Evolutionary conservation across 1,284 basidiomycete genomes (phyloP), one percentile per base, ranked within the genome.

Genomic region (Marasmius tenuissimus): DNA sequence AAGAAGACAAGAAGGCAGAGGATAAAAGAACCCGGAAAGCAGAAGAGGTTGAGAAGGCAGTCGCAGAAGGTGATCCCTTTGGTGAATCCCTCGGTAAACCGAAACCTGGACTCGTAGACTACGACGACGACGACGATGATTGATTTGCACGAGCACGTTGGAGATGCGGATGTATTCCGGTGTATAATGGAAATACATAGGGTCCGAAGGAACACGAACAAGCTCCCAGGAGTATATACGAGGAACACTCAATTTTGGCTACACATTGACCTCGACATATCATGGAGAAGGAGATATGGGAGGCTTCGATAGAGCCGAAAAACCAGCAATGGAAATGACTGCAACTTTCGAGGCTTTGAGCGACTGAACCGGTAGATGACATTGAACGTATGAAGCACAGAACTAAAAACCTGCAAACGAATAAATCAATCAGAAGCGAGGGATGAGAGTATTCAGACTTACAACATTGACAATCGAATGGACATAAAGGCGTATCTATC

Each of bases 391-490:
- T 35, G 59, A 45, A 47, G 16, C 38, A 54, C 38, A 47, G 8
- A 47, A 61, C 78, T 67, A 85, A 66, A 83, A 85, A 73, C 84
- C 84, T 85, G 69, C 7, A n/a, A 22, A n/a, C 20, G 38, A 35
- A n/a, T n/a, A n/a, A n/a, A 52, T 60, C 16, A 47, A 14, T 37
- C 37, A 53, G 8, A n/a, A 42, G 48, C 7, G 3, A 33, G 14
- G 14, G 35, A 49, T 20, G 50, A 52, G 37, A 8, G 20, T 12
- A 54, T 37, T 45, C 49, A 57, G 34, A 84, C 91, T 75, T 68
- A 93, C 92, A 94, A 71, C 92, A 94, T 33, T 91, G 81, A 74
- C 92, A 94, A 72, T 93, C 92, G 70, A 93, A 93, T 3, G 91
- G 91, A 75, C 90, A 92, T 40, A 88, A 71, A 1, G 87, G 80